Evolutionary conservation across 108 stramenopile species (phyloP).

Genomic region (Mediolabrus comicus): DNA sequence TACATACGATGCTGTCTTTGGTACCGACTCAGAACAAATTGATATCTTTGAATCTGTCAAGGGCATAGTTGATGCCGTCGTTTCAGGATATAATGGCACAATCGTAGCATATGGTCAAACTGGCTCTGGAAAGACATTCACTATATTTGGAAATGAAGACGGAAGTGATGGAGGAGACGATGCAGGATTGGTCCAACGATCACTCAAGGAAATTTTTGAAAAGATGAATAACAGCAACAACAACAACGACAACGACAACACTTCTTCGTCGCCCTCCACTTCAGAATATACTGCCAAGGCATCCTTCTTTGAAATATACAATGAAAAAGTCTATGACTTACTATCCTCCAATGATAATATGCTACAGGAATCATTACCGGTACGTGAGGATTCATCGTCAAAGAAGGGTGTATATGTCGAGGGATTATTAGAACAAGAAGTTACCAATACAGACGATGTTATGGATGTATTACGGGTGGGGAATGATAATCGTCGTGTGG

Average conservation of each 20-base stretch:
- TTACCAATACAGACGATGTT: slow-evolving; percentile 25
- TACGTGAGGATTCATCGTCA: slow-evolving; percentile 62
- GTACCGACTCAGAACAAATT: slow-evolving; percentile 17
- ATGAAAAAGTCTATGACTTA: slow-evolving; percentile 59
- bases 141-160: slow-evolving; percentile 47
- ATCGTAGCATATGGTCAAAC: slow-evolving; percentile 54
- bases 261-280: neutral
- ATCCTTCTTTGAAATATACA: slow-evolving; percentile 57
- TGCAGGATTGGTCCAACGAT: slow-evolving; percentile 47
- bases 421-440: slow-evolving; percentile 47
- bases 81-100: slow-evolving; percentile 46
- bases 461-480: slow-evolving; percentile 33
- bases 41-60: slow-evolving; percentile 37
- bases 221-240: slow-evolving; percentile 13
- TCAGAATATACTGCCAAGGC: slow-evolving; percentile 31
- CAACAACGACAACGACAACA: neutral
- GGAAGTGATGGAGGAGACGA: slow-evolving; percentile 10
- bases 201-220: slow-evolving; percentile 42
- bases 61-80: slow-evolving; percentile 43
- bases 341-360: slow-evolving; percentile 40
- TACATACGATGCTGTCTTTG: slow-evolving; percentile 46
- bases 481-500: slow-evolving; percentile 27
- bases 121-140: slow-evolving; percentile 46
- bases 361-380: slow-evolving; percentile 44
- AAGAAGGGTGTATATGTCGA: slow-evolving; percentile 63